These are phyloP conservation scores for Brassica juncea DNA, from an alignment of 345 rosid species.

Conservation along the genomic window DNA sequence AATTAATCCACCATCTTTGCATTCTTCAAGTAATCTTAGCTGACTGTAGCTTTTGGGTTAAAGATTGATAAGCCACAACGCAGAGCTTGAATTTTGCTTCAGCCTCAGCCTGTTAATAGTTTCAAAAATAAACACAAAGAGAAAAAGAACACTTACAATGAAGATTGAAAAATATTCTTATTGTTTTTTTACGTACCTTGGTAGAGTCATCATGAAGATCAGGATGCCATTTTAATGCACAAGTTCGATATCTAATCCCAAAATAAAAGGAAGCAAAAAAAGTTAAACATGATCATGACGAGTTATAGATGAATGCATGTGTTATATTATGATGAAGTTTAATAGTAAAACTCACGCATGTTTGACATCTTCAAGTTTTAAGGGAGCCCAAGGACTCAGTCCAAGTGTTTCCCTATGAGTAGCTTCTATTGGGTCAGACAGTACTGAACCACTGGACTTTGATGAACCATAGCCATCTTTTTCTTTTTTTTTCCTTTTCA, in stretches of 20 bases:
- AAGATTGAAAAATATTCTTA: not conserved
- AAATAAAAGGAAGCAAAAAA: not conserved
- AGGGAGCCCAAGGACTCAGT: constrained; percentile 60
- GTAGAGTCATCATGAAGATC: constrained; percentile 83
- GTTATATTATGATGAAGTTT: not conserved
- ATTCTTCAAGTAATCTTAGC: constrained; percentile 28
- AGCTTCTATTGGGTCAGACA: constrained; percentile 40
- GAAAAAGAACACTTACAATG: not conserved
- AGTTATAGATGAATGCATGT: not conserved
- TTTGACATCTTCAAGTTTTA: constrained; percentile 71
- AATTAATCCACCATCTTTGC: not conserved
- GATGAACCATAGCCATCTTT: constrained; percentile 10
- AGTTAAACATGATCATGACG: not conserved
- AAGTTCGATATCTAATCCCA: constrained; percentile 59
- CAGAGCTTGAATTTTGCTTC: constrained; percentile 92
- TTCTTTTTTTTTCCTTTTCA: not conserved
- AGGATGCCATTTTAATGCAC: constrained; percentile 92
- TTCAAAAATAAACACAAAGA: constrained; percentile 2
- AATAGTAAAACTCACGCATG: constrained; percentile 55
- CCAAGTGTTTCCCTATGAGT: constrained; percentile 77
- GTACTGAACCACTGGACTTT: constrained; percentile 14
- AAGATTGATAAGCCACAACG: constrained; percentile 73
- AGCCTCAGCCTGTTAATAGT: constrained; percentile 49
- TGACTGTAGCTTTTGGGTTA: constrained; percentile 64
- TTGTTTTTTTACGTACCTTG: constrained; percentile 53